Base-by-base conservation (phyloP, 768 basidiomycete genomes). In the Phlegmacium glaucopus region DNA sequence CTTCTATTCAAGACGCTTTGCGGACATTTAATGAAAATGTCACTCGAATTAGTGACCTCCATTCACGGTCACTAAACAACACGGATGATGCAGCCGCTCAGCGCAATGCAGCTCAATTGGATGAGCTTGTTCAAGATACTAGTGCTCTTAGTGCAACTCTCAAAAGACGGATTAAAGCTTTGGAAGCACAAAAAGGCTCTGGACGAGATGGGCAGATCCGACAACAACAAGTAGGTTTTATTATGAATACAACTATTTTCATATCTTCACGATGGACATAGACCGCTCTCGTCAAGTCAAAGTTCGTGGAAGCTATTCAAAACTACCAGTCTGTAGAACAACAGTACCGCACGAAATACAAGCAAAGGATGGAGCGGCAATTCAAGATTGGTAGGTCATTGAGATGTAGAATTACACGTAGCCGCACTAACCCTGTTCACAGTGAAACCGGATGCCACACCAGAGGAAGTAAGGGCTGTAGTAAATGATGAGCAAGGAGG, bases 361-460 rank as follows among this genome's bases (percentile, higher is more conserved):
- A 85, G 68, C 82, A 89, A 63, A 72, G 89, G 18, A 80, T 92
- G 70, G 88, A 89, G 61, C 75, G 90, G 49, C 89, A 96, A 66
- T 87, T 88, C 68, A 90, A 82, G 61, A 95, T 94, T 51, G 88
- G 88, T 85, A 37, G 10, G 79, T 61, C 12, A 10, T 39, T 15
- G 30, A 34, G 32, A n/a, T 4, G n/a, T 25, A 39, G 30, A 18
- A 35, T 22, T 15, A 13, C 12, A 15, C 25, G 16, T 38, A 32
- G 39, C 25, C 28, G 36, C 27, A 41, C 10, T 51, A 27, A 35
- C 27, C 44, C 27, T 26, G 22, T 13, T 9, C 47, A 0, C 51
- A 90, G 93, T 94, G 47, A 96, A 96, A 70, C 94, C 93, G 40
- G 84, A 94, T 66, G 94, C 94, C 4, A 83, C 92, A 1, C 85